A percentile compares a stretch with the other conserved stretches of the same genome.
These are phyloP conservation scores for Dacryopinax spathularia DNA, from an alignment of 768 basidiomycete genomes.

Conservation along the genomic window DNA sequence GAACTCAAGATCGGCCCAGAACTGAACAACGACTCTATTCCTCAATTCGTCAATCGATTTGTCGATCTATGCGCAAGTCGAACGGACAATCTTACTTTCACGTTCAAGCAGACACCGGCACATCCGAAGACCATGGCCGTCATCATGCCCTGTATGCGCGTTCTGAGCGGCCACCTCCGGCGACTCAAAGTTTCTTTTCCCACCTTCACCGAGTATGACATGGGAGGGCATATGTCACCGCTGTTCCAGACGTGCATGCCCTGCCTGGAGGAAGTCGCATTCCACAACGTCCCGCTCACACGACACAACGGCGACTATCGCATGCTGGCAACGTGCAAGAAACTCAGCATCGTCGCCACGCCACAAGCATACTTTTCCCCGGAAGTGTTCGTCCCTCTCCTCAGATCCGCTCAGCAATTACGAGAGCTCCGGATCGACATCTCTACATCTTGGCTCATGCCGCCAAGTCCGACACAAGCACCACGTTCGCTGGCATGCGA, in stretches of 20 bases:
- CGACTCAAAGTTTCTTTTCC: neutral
- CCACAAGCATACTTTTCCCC: neutral
- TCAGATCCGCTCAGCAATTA: neutral
- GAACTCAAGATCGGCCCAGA: neutral
- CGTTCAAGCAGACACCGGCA: neutral
- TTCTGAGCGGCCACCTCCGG: neutral
- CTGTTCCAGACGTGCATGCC: neutral
- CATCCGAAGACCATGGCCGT: neutral
- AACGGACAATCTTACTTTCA: neutral
- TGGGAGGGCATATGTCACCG: neutral
- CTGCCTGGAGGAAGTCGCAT: neutral
- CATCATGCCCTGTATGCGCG: neutral
- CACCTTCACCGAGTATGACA: neutral
- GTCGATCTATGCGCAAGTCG: neutral
- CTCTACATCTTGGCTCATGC: neutral
- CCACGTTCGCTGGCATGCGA: neutral
- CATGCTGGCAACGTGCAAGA: neutral
- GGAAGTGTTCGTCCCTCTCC: neutral
- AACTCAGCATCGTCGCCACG: neutral
- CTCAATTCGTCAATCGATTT: neutral
- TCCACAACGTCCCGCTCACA: neutral
- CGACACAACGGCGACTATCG: neutral
- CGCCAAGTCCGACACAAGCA: neutral
- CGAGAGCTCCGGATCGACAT: constrained; percentile 1
- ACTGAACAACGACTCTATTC: neutral